A percentile compares a stretch with the other conserved stretches of the same genome.
Evolutionary conservation across 148 eudicot species (phyloP).

Genomic region (Agrostemma githago): DNA sequence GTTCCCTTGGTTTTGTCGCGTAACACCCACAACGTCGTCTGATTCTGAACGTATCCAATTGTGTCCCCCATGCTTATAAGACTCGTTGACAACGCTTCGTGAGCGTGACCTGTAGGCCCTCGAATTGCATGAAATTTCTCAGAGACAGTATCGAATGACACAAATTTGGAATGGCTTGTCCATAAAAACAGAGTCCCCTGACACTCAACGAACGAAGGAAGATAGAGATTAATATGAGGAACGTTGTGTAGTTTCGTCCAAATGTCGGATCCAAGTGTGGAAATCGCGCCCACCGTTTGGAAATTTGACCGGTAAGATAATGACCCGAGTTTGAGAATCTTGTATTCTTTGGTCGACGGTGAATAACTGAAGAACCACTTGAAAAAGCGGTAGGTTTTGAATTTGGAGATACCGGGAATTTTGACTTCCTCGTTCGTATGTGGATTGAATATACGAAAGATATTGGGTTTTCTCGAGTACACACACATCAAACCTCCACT

Average conservation of each 20-base stretch:
- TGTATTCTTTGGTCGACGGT: neutral
- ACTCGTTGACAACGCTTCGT: neutral
- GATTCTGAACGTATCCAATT: neutral
- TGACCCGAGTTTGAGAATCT: neutral
- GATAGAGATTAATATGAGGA: too few relatives aligned
- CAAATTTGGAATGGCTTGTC: neutral
- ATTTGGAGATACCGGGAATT: neutral
- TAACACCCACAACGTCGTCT: neutral
- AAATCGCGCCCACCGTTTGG: neutral
- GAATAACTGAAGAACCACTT: neutral
- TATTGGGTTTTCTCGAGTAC: neutral
- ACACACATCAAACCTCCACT: neutral
- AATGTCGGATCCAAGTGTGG: neutral
- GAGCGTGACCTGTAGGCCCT: too few relatives aligned
- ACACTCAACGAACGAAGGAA: too few relatives aligned
- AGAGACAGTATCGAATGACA: neutral
- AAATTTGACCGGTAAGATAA: neutral
- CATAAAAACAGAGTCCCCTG: neutral
- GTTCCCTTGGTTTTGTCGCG: too few relatives aligned
- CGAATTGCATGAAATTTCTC: neutral
- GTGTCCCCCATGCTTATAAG: neutral
- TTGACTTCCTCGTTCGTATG: neutral
- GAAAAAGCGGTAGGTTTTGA: neutral
- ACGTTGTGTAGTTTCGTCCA: neutral
- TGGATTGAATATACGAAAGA: neutral